Conservation (phyloP, 2,329 filamentous ascomycete genomes). For the Pestalotiopsis sp. region DNA sequence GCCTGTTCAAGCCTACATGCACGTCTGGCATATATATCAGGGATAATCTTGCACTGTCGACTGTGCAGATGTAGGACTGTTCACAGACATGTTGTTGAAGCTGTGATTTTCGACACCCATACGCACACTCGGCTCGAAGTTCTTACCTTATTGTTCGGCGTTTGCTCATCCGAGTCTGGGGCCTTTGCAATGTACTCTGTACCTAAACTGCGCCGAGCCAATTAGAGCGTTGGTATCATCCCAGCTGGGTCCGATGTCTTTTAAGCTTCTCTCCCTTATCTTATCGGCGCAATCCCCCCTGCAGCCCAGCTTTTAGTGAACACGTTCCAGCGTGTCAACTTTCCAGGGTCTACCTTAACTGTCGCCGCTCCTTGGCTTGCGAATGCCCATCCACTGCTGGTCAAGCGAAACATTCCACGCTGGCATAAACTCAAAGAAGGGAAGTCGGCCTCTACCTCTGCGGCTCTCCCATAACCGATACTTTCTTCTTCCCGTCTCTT, state of each 20-base stretch:
- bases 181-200: neutral
- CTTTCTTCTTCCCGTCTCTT: constrained; percentile 5
- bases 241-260: neutral
- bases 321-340: constrained; percentile 13
- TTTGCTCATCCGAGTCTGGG: too few species aligned
- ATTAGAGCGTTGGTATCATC: neutral
- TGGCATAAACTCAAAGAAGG: constrained; percentile 4
- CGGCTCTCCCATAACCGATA: neutral
- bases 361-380: neutral
- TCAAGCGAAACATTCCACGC: constrained; percentile 1
- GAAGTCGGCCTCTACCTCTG: neutral
- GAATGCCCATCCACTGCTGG: neutral
- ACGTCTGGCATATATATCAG: too few species aligned
- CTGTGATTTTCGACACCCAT: too few species aligned
- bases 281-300: constrained; percentile 14
- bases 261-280: constrained; percentile 2
- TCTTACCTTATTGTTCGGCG: too few species aligned
- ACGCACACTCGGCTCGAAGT: too few species aligned
- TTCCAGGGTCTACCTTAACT: constrained; percentile 5
- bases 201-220: neutral
- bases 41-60: too few species aligned
- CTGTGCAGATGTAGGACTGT: too few species aligned
- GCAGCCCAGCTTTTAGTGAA: constrained; percentile 20
- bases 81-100: too few species aligned
- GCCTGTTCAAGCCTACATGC: too few species aligned